These are phyloP conservation scores for Salix dunnii DNA, from an alignment of 345 rosid genomes.

Conservation along the genomic window DNA sequence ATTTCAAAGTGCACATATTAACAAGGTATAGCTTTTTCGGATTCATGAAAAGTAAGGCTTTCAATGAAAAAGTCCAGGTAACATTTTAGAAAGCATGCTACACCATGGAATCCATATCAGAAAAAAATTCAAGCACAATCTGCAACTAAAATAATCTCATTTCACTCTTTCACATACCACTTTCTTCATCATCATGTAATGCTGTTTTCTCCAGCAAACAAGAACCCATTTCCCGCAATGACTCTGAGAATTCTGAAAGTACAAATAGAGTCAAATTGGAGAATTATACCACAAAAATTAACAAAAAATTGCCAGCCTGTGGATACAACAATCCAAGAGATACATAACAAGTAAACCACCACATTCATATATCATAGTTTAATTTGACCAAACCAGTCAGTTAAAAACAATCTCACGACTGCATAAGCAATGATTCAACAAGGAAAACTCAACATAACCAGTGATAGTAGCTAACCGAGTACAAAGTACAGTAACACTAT, in stretches of 20 bases:
- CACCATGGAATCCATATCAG: background rate
- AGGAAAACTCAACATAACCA: background rate
- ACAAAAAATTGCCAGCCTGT: background rate
- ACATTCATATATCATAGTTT: background rate
- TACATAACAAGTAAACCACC: background rate
- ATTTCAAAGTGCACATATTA: background rate
- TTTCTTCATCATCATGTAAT: constrained; percentile 64
- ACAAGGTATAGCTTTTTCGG: background rate
- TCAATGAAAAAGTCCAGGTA: background rate
- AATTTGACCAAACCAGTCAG: background rate
- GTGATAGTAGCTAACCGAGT: background rate
- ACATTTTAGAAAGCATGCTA: background rate
- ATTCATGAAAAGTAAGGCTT: background rate
- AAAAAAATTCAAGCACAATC: background rate
- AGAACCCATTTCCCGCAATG: constrained; percentile 87
- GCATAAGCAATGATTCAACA: background rate
- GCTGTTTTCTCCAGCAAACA: constrained; percentile 77
- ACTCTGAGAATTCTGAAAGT: constrained; percentile 85
- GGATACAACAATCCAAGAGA: background rate
- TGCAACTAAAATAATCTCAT: constrained; percentile 4
- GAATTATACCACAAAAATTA: background rate
- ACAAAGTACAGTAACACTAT: background rate
- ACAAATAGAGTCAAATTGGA: constrained; percentile 12
- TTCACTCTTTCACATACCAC: constrained; percentile 41
- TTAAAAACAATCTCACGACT: background rate